Percentiles rank a stretch among this genome's conserved stretches.
These are phyloP conservation scores for Scheffersomyces segobiensis DNA, from an alignment of 1,139 yeast genomes.

Conservation along the genomic window DNA sequence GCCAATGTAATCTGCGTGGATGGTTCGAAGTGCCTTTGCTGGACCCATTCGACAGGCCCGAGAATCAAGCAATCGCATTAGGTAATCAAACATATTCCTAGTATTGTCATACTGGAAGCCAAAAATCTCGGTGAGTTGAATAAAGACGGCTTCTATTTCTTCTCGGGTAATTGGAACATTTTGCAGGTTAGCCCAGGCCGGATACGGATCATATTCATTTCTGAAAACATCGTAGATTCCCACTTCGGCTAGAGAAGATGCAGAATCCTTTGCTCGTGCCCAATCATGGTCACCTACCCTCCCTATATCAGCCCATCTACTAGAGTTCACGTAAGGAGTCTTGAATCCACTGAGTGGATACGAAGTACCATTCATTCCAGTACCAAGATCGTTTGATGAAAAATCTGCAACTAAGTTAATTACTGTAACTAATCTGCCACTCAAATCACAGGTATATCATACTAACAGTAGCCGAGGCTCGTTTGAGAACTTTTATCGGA, in stretches of 20 bases:
- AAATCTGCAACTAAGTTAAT: background rate
- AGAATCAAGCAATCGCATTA: constrained; percentile 64
- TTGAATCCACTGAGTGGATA: constrained; percentile 45
- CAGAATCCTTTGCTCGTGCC: constrained; percentile 13
- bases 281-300: constrained; percentile 24
- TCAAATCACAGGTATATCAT: background rate
- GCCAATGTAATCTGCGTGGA: constrained; percentile 81
- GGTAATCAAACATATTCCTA: constrained; percentile 64
- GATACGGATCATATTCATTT: constrained; percentile 51
- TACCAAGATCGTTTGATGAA: background rate
- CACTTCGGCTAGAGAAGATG: constrained; percentile 39
- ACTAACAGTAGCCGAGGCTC: background rate
- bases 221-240: constrained; percentile 41
- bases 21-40: constrained; percentile 51
- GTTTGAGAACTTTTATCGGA: background rate
- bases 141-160: constrained; percentile 14
- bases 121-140: constrained; percentile 51
- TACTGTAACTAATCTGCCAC: background rate
- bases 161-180: constrained; percentile 17
- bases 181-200: constrained; percentile 52
- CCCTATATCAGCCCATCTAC: constrained; percentile 45
- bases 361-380: background rate
- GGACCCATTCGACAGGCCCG: constrained; percentile 67
- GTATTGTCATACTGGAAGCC: constrained; percentile 68
- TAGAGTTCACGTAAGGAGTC: constrained; percentile 46